Base-by-base conservation (phyloP, 495 filamentous ascomycete species). In the Podospora fimiseda region DNA sequence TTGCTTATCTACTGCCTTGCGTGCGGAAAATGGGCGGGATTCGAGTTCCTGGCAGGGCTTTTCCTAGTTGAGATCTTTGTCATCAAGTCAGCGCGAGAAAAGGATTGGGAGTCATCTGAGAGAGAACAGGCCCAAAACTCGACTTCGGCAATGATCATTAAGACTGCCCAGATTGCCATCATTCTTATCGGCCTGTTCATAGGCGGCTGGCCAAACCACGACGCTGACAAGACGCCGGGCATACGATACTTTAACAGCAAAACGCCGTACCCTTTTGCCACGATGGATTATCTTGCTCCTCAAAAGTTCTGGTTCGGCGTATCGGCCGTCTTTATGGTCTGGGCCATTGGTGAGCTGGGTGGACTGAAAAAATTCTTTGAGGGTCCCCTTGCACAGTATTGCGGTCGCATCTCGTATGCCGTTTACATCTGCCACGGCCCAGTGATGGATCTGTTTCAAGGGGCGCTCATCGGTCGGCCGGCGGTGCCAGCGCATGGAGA, bases 341-440 rank as follows among this genome's bases (percentile, higher is more conserved):
- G 73, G 55, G 72, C 75, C 21, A 74, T 78, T 56, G 79, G 78
- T 33, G 77, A 81, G 44, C 72, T 80, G 38, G 63, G 60, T 0
- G 27, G 46, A 9, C 68, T 85, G 52, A 75, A 79, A 52, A 65
- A 63, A 24, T 58, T 84, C 36, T 82, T 86, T 64, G 75, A 72
- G 41, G 75, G 76, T 38, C 61, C 68, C 0, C 42, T 84, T 0
- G 79, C 80, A 18, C 82, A 83, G 58, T 86, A 86, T 58, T 72
- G 81, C 13, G 83, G 81, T 37, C 74, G 77, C 20, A 79, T 84
- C 57, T 81, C 78, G 27, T 85, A 75, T 54, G 74, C 79, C 8
- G 73, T 85, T 30, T 85, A 84, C 47, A 77, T 84, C 50, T 73
- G 79, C 22, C 81, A 85, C 48, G 81, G 80, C 1, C 77, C 79